phyloP scores from a whole-genome alignment of 2,329 filamentous ascomycete species.

The Colletotrichum chrysophilum region DNA sequence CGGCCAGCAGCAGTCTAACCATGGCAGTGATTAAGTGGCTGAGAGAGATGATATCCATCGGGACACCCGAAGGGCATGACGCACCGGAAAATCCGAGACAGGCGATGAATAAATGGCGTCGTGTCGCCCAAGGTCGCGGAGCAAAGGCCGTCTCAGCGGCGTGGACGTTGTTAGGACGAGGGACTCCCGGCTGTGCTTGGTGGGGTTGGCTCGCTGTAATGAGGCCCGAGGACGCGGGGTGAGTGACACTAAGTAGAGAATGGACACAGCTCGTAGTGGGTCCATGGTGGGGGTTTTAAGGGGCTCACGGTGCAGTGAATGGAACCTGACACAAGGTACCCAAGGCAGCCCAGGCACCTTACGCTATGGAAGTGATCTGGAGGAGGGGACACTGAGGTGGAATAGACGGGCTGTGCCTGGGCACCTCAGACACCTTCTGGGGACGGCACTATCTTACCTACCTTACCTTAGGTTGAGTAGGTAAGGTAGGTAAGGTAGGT shows the following conservation, averaged over 20 bases:
- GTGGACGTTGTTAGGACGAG: neutral
- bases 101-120: neutral
- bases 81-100: neutral
- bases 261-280: neutral
- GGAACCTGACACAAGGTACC: too few relatives aligned
- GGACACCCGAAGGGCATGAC: neutral
- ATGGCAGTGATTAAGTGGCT: neutral
- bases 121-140: neutral
- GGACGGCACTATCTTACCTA: neutral
- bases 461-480: neutral
- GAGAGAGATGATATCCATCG: neutral
- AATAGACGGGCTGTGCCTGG: too few relatives aligned
- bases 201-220: constrained; percentile 31
- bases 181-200: neutral
- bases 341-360: too few relatives aligned
- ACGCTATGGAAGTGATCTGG: too few relatives aligned
- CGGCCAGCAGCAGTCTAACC: neutral
- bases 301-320: neutral
- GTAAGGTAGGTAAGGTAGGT: neutral
- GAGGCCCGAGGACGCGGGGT: constrained; percentile 29
- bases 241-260: neutral
- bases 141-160: neutral
- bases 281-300: neutral
- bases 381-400: too few relatives aligned
- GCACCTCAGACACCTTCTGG: neutral